Conservation (phyloP, 228 moss, liverwort and hornwort species). For the Sphagnum magellanicum region DNA sequence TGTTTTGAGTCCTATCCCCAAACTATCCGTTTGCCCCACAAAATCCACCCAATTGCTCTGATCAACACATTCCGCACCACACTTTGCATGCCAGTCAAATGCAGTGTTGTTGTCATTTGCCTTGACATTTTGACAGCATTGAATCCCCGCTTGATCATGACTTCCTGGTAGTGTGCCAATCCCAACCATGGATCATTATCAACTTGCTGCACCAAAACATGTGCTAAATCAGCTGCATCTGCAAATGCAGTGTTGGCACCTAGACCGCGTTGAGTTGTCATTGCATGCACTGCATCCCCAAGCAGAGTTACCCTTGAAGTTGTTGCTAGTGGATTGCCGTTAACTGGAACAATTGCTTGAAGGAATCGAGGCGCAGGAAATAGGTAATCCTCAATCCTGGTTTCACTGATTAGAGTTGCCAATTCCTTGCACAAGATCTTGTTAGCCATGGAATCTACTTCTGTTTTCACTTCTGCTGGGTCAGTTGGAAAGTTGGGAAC, state of each 20-base stretch:
- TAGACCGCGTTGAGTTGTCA: conserved; percentile 40
- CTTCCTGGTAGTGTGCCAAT: conserved; percentile 21
- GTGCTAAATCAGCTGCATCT: conserved; percentile 23
- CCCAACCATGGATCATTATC: conserved; percentile 15
- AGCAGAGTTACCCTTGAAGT: conserved; percentile 37
- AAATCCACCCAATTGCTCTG: conserved; percentile 23
- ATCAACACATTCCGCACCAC: conserved; percentile 17
- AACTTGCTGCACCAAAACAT: conserved; percentile 20
- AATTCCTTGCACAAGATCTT: conserved; percentile 17
- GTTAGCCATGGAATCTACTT: conserved; percentile 3
- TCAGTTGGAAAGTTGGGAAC: conserved; percentile 8
- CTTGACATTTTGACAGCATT: conserved; percentile 13
- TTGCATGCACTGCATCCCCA: conserved; percentile 42
- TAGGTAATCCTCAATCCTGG: conserved; percentile 9
- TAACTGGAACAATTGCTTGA: conserved; percentile 10
- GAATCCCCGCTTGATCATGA: conserved; percentile 32
- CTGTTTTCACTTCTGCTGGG: conserved; percentile 23
- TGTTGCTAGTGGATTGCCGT: conserved; percentile 19
- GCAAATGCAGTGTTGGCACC: conserved; percentile 51
- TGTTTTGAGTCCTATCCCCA: not conserved
- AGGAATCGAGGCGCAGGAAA: conserved; percentile 14
- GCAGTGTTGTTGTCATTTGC: conserved; percentile 15
- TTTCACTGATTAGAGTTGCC: conserved; percentile 12
- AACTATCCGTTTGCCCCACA: conserved; percentile 21
- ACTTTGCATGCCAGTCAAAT: conserved; percentile 18